Percentiles rank a stretch among this genome's conserved stretches.
phyloP scores from a whole-genome alignment of 208 protist species.

The Wallacemonas sp. region DNA sequence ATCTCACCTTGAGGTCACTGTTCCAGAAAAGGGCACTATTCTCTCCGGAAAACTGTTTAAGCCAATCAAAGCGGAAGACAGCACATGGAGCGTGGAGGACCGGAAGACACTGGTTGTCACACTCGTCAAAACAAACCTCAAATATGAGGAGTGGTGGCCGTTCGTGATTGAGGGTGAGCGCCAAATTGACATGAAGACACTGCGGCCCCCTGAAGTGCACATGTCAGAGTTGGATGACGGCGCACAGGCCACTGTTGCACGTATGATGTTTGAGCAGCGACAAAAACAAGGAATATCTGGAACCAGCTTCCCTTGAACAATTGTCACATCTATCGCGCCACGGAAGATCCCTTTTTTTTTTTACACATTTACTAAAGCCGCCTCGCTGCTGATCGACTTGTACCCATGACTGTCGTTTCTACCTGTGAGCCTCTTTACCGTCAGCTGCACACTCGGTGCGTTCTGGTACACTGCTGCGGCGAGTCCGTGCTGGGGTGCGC shows the following conservation, averaged over 20 bases:
- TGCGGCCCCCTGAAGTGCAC: slow-evolving; percentile 73
- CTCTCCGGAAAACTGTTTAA: slow-evolving; percentile 77
- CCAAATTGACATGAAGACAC: slow-evolving; percentile 89
- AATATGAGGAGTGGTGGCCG: slow-evolving; percentile 91
- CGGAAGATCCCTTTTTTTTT: too few species aligned
- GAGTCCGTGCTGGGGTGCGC: slow-evolving; percentile 1
- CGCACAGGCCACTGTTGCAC: slow-evolving; percentile 78
- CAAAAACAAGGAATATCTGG: slow-evolving; percentile 37
- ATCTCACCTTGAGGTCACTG: slow-evolving; percentile 37
- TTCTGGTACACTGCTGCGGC: not conserved
- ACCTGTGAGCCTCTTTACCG: too few species aligned
- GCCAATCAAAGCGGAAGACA: slow-evolving; percentile 72
- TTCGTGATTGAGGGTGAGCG: slow-evolving; percentile 60
- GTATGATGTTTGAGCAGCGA: slow-evolving; percentile 93
- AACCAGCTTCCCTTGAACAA: too few species aligned
- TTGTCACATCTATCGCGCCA: too few species aligned
- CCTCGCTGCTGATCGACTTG: not conserved
- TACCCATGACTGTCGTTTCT: too few species aligned
- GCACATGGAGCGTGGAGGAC: slow-evolving; percentile 86
- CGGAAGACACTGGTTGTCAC: slow-evolving; percentile 54
- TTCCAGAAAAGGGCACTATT: slow-evolving; percentile 39
- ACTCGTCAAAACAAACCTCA: slow-evolving; percentile 75
- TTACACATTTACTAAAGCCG: not conserved
- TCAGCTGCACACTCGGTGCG: too few species aligned
- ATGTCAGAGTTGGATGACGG: slow-evolving; percentile 78